Percentiles rank a stretch among this genome's conserved stretches.
Conservation (phyloP, 1,284 basidiomycete species). For the Leccinum angustisporum region DNA sequence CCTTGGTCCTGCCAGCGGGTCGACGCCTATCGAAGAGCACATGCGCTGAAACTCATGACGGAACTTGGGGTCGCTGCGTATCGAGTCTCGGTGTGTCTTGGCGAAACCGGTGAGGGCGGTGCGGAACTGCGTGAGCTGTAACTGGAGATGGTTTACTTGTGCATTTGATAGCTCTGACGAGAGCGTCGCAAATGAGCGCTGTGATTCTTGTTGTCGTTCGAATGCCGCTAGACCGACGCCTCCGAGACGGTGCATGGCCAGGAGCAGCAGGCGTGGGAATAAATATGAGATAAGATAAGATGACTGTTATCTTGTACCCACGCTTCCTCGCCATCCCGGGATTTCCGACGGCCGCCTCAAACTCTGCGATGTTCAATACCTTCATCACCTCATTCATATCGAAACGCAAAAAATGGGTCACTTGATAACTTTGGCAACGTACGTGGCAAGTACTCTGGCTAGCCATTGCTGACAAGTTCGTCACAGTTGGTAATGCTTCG, state of each 20-base stretch:
- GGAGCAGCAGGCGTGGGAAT: not conserved
- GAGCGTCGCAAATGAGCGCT: conserved; percentile 77
- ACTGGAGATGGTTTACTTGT: conserved; percentile 78
- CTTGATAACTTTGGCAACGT: conserved; percentile 79
- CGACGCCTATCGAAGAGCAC: conserved; percentile 94
- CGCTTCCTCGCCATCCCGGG: not conserved
- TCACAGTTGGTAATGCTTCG: conserved; percentile 43
- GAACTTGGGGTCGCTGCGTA: conserved; percentile 84
- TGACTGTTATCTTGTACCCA: not conserved
- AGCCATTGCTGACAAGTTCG: conserved; percentile 9
- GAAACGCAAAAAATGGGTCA: conserved; percentile 59
- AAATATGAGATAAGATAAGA: conserved; percentile 21
- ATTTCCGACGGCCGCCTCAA: not conserved
- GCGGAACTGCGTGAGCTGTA: conserved; percentile 85
- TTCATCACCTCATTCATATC: not conserved
- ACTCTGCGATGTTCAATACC: not conserved
- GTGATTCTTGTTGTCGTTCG: conserved; percentile 69
- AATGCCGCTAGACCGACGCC: conserved; percentile 77
- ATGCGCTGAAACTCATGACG: conserved; percentile 94
- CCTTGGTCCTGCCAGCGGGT: conserved; percentile 85
- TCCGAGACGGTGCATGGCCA: conserved; percentile 62
- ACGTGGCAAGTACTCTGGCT: conserved; percentile 25
- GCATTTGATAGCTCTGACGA: conserved; percentile 75
- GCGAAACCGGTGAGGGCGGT: conserved; percentile 82
- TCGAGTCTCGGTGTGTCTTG: conserved; percentile 79